These are phyloP conservation scores for Globisporangium abappressorium DNA, from an alignment of 352 stramenopile genomes.

Conservation along the genomic window DNA sequence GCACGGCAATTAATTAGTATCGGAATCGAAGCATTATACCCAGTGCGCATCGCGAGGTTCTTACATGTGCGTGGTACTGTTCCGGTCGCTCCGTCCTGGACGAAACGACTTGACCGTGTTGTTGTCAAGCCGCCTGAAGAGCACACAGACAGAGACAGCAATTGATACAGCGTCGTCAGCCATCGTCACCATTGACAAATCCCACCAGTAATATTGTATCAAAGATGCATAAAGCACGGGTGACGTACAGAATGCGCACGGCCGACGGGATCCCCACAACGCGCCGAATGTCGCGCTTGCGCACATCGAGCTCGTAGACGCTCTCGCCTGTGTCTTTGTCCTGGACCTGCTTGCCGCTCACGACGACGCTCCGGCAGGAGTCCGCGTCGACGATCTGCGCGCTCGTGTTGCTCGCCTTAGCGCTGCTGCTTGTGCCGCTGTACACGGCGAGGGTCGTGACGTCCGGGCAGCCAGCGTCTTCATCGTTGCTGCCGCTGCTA, in stretches of 20 bases:
- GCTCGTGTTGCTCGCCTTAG: background rate
- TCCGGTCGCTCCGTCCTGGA: background rate
- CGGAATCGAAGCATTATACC: background rate
- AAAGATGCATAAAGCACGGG: background rate
- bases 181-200: background rate
- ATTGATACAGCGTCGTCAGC: background rate
- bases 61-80: constrained; percentile 15
- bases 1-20: background rate
- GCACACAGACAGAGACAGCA: background rate
- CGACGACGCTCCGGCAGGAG: constrained; percentile 1
- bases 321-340: constrained; percentile 2
- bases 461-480: constrained; percentile 24
- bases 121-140: constrained; percentile 10
- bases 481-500: background rate
- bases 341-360: constrained; percentile 22
- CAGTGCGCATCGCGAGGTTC: background rate
- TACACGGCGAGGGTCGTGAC: constrained; percentile 24
- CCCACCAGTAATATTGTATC: background rate
- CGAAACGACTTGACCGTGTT: constrained; percentile 11
- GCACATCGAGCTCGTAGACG: constrained; percentile 11
- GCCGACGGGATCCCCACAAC: constrained; percentile 10
- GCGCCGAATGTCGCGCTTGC: constrained; percentile 6
- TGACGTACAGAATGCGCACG: constrained; percentile 10
- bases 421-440: constrained; percentile 4
- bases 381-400: background rate